Conservation (phyloP, 352 stramenopile genomes). For the Globisporangium spinosum region DNA sequence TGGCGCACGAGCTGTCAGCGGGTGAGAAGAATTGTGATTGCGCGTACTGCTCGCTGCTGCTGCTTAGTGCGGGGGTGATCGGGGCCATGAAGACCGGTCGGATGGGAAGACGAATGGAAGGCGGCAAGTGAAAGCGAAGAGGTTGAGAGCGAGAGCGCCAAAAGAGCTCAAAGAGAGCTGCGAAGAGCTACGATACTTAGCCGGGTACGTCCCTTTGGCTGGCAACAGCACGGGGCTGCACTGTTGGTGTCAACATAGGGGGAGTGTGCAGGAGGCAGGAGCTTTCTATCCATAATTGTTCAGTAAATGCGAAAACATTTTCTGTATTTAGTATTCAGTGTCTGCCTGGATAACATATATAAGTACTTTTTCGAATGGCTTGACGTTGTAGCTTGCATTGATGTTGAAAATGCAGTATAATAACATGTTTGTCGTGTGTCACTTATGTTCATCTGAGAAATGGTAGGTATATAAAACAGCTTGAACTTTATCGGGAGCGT, state of each 20-base stretch:
- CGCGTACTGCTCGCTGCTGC: slow-evolving; percentile 17
- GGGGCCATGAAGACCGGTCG: slow-evolving; percentile 31
- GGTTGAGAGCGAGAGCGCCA: background rate
- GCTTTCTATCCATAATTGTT: background rate
- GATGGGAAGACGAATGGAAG: slow-evolving; percentile 16
- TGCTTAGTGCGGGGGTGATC: slow-evolving; percentile 26
- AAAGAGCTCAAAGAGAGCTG: background rate
- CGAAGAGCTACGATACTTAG: slow-evolving; percentile 11
- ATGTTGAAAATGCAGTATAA: background rate
- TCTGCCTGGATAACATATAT: too few species aligned
- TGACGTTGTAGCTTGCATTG: background rate
- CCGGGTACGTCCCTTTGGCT: background rate
- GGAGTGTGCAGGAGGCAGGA: background rate
- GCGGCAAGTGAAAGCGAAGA: slow-evolving; percentile 8
- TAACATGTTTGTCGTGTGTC: background rate
- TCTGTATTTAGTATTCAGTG: background rate
- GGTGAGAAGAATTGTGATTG: slow-evolving; percentile 12
- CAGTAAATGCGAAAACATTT: background rate
- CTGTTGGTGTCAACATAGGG: background rate
- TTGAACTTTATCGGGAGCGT: background rate
- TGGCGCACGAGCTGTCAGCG: slow-evolving; percentile 4
- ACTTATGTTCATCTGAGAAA: background rate
- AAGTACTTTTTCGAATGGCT: background rate
- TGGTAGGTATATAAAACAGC: background rate
- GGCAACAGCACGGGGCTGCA: background rate